Evolutionary conservation across 192 early-diverging fungal genomes (phyloP).

Genomic region (Backusella tuberculispora): DNA sequence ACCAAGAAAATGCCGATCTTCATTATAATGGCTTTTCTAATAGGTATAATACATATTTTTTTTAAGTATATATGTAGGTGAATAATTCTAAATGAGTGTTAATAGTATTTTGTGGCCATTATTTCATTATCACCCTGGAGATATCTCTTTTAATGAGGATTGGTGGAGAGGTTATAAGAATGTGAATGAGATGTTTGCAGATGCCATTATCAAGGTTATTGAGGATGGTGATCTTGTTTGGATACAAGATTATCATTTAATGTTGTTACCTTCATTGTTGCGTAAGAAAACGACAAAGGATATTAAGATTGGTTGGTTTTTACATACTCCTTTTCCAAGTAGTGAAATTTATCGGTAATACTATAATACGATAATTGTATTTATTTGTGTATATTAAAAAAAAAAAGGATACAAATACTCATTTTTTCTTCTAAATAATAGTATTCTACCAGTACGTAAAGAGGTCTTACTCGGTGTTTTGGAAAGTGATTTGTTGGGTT

Average conservation of each 20-base stretch:
- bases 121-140: constrained; percentile 99
- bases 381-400: neutral
- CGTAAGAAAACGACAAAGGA: constrained; percentile 70
- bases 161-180: constrained; percentile 95
- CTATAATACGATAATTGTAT: neutral
- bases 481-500: constrained; percentile 91
- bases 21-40: constrained; percentile 99
- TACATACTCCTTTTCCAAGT: constrained; percentile 97
- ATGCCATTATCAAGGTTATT: constrained; percentile 78
- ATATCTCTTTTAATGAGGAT: constrained; percentile 94
- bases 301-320: constrained; percentile 97
- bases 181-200: constrained; percentile 91
- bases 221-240: constrained; percentile 89
- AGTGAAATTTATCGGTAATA: constrained; percentile 91
- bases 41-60: constrained; percentile 41
- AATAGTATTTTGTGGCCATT: constrained; percentile 96
- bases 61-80: neutral
- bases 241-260: constrained; percentile 98
- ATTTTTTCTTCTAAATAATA: constrained; percentile 22
- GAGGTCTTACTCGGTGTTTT: constrained; percentile 94
- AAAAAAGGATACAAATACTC: neutral
- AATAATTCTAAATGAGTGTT: neutral
- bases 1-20: constrained; percentile 89
- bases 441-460: constrained; percentile 91
- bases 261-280: constrained; percentile 91